These are phyloP conservation scores for Nakaseomyces bracarensis DNA, from an alignment of 1,139 yeast species.

Conservation along the genomic window DNA sequence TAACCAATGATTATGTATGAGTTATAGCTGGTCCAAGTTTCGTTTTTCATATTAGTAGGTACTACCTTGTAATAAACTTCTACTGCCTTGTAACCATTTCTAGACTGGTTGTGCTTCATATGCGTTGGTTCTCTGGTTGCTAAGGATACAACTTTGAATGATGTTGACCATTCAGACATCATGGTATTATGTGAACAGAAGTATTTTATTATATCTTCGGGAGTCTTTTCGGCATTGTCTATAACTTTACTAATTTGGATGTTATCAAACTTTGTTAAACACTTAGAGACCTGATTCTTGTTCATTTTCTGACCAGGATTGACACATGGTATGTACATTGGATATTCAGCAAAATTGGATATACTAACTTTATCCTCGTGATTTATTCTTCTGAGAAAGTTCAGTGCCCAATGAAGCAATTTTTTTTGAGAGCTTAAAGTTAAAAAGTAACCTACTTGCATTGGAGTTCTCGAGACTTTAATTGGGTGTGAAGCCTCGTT, in stretches of 20 bases:
- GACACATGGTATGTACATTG: conserved; percentile 18
- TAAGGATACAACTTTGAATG: background rate
- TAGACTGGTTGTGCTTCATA: background rate
- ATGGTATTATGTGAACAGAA: conserved; percentile 1
- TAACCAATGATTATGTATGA: conserved; percentile 11
- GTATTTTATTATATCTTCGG: conserved; percentile 3
- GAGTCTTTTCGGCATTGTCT: background rate
- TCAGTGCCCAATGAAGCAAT: conserved; percentile 12
- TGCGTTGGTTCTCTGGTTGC: background rate
- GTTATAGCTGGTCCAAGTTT: conserved; percentile 9
- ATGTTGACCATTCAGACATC: conserved; percentile 5
- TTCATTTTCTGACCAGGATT: conserved; percentile 10
- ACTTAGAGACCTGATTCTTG: background rate
- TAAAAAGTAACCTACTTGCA: conserved; percentile 17
- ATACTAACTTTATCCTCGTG: background rate
- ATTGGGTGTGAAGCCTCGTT: background rate
- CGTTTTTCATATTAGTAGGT: conserved; percentile 10
- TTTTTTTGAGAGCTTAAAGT: conserved; percentile 13
- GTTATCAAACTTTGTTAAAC: conserved; percentile 10
- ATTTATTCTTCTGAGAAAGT: conserved; percentile 9
- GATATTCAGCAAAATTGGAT: conserved; percentile 15
- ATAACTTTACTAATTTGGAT: conserved; percentile 14
- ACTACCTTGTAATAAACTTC: conserved; percentile 12
- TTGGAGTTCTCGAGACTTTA: conserved; percentile 12
- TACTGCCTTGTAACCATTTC: background rate